A percentile compares a stretch with the other conserved stretches of the same genome.
These are phyloP conservation scores for Cyberlindnera suaveolens DNA, from an alignment of 805 yeast genomes.

Conservation along the genomic window DNA sequence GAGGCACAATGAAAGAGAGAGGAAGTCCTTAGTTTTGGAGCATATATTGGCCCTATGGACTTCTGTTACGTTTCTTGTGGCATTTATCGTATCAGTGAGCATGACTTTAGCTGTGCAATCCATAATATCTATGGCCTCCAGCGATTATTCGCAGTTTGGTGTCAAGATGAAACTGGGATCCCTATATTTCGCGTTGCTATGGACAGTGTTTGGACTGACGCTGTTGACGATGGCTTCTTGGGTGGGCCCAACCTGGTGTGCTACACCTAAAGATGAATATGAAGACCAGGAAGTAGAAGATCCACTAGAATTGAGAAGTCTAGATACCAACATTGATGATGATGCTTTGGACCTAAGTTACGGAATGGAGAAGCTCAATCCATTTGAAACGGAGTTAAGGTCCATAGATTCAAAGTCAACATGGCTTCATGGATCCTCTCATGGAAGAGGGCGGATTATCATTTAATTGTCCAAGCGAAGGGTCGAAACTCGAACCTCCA, in stretches of 20 bases:
- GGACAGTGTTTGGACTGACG: constrained; percentile 28
- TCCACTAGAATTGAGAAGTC: neutral
- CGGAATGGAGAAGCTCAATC: no score
- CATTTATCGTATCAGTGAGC: constrained; percentile 26
- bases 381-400: no score
- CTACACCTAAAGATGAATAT: constrained; percentile 31
- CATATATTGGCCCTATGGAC: constrained; percentile 34
- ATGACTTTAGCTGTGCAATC: constrained; percentile 26
- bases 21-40: constrained; percentile 19
- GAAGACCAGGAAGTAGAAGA: constrained; percentile 6
- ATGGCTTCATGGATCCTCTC: no score
- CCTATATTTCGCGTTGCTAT: constrained; percentile 35
- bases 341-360: neutral
- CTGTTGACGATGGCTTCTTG: constrained; percentile 23
- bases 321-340: neutral
- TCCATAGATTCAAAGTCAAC: no score
- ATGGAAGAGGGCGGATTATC: no score
- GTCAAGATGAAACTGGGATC: constrained; percentile 36
- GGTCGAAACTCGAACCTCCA: no score
- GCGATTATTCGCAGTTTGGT: constrained; percentile 41
- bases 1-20: neutral
- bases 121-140: constrained; percentile 4
- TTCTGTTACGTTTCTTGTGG: constrained; percentile 27
- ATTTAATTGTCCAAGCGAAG: no score
- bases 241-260: constrained; percentile 49